phyloP scores from a whole-genome alignment of 1,139 yeast species.

The Keqinozyma sinolaborantium region DNA sequence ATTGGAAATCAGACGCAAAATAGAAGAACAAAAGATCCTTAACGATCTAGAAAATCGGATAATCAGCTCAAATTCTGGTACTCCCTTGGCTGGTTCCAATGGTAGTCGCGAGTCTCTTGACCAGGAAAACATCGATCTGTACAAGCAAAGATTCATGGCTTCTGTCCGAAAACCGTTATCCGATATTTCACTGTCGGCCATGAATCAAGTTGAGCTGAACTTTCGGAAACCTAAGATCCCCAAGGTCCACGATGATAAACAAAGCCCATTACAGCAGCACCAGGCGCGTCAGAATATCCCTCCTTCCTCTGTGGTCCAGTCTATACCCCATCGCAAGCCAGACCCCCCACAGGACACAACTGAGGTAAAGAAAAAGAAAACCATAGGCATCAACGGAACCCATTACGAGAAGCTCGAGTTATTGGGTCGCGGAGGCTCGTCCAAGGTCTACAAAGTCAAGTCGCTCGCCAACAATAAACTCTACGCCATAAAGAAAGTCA shows the following conservation, averaged over 20 bases:
- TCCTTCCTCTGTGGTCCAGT: slow-evolving; percentile 13
- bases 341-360: slow-evolving; percentile 4
- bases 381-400: slow-evolving; percentile 48
- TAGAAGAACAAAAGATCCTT: slow-evolving; percentile 22
- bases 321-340: slow-evolving; percentile 11
- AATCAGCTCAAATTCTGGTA: too few relatives aligned
- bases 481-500: slow-evolving; percentile 81
- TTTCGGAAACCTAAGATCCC: slow-evolving; percentile 26
- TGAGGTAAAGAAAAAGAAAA: slow-evolving; percentile 20
- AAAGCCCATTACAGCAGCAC: neutral
- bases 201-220: slow-evolving; percentile 10
- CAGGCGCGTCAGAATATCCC: neutral
- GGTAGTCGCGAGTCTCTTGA: neutral
- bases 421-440: slow-evolving; percentile 90
- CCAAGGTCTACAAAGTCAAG: slow-evolving; percentile 84
- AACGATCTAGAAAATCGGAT: slow-evolving; percentile 10
- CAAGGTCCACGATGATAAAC: slow-evolving; percentile 4
- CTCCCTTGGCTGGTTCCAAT: too few relatives aligned
- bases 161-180: slow-evolving; percentile 11
- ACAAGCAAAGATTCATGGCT: neutral
- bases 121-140: neutral
- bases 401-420: slow-evolving; percentile 74
- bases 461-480: slow-evolving; percentile 47
- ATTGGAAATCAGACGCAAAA: slow-evolving; percentile 21
- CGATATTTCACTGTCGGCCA: slow-evolving; percentile 14